Evolutionary conservation across 2,329 filamentous ascomycete species (phyloP).

Genomic region (Ophiostoma angusticollis): DNA sequence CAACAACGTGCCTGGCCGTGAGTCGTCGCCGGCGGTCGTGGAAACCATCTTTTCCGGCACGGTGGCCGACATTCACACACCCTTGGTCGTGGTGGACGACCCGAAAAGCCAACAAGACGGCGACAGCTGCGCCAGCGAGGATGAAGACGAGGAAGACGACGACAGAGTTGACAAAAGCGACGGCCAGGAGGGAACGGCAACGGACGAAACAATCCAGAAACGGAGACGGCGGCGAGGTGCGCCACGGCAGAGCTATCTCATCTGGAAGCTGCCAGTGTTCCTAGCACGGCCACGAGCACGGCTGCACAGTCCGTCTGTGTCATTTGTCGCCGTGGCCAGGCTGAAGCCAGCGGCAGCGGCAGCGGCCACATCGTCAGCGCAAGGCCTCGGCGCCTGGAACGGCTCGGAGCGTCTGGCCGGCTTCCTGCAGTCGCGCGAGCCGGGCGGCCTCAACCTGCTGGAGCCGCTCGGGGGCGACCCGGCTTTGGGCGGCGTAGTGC

Average conservation of each 20-base stretch:
- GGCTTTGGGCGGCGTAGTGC: constrained; percentile 45
- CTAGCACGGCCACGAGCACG: constrained; percentile 48
- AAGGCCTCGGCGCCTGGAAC: constrained; percentile 30
- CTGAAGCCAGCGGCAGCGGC: constrained; percentile 39
- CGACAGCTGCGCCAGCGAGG: neutral
- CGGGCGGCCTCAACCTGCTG: constrained; percentile 63
- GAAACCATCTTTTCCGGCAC: constrained; percentile 49
- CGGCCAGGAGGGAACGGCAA: constrained; percentile 1
- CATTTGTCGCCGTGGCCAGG: constrained; percentile 50
- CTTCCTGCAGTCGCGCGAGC: constrained; percentile 56
- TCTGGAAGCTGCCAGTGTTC: constrained; percentile 49
- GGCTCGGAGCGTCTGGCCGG: constrained; percentile 23
- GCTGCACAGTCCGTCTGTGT: constrained; percentile 51
- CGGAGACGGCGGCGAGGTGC: too few relatives aligned
- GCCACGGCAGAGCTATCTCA: constrained; percentile 36
- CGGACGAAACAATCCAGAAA: constrained; percentile 14
- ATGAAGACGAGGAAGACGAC: constrained; percentile 20
- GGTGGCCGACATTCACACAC: constrained; percentile 36
- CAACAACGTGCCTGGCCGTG: constrained; percentile 33
- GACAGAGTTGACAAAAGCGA: constrained; percentile 16
- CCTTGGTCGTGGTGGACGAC: constrained; percentile 36
- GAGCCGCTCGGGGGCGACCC: constrained; percentile 58
- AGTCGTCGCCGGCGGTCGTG: constrained; percentile 30
- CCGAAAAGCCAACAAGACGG: constrained; percentile 15
- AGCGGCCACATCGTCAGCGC: too few relatives aligned